Base-by-base conservation (phyloP, 345 rosid species). In the Cardamine occulta region DNA sequence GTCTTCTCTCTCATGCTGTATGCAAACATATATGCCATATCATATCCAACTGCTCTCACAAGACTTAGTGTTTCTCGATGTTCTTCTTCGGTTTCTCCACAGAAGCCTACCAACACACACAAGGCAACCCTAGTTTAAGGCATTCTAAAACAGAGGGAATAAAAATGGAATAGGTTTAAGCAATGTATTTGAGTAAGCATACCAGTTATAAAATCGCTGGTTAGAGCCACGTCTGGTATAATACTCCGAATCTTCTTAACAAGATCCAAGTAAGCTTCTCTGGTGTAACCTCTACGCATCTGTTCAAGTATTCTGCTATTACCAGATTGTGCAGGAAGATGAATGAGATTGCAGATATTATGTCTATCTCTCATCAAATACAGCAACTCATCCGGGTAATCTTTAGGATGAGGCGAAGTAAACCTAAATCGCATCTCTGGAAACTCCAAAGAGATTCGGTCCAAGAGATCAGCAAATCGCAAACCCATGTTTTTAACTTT, bases 1-100 rank as follows among this genome's bases (percentile, higher is more conserved):
- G 97, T 90, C 71, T 89, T 94, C 77, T 91, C 97, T 66, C 97
- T 81, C 97, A 91, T 91, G 86, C 96, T 94, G 78, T 91, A 94
- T 47, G 98, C 97, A 86, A 94, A 91, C 96, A 94, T 88, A 83
- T 88, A 91, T n/a, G 97, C 96, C 97, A 91, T 91, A 66, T 94
- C 97, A 72, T 88, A 94, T 45, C 95, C 88, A 52, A 88, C 97
- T 6, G 84, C 79, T 73, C 75, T 86, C 48, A 94, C 72, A 7
- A 91, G 86, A 82, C 89, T 90, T 21, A 91, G 70, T 0, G 97
- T 91, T 45, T 85, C 96, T 75, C 79, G 53, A 71, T 91, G 98
- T 48, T 94, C 92, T 81, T 91, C 96, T 76, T 91, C 98, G 4
- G 95, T 91, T 78, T 94, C 98, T 54, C 95, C 93, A 37, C 98